Percentiles rank a stretch among this genome's conserved stretches.
These are phyloP conservation scores for Hypoxylon sp. DNA, from an alignment of 2,329 filamentous ascomycete genomes.

Conservation along the genomic window DNA sequence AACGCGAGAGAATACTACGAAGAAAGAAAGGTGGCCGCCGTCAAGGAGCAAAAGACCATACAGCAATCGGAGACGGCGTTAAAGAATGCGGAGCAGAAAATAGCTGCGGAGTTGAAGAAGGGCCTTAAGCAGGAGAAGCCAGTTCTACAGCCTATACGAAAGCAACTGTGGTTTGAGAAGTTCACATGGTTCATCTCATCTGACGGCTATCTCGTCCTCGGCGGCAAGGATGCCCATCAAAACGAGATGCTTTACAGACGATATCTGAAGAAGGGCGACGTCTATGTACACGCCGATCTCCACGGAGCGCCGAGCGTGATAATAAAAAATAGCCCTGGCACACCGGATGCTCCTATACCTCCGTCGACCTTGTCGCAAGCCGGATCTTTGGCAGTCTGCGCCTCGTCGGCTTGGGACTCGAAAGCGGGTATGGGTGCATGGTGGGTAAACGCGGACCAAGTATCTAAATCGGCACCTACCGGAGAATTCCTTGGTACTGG, in stretches of 20 bases:
- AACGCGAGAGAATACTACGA: conserved; percentile 94
- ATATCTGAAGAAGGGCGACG: conserved; percentile 85
- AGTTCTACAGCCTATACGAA: conserved; percentile 80
- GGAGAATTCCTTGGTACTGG: conserved; percentile 84
- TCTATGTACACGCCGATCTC: conserved; percentile 91
- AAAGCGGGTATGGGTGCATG: conserved; percentile 96
- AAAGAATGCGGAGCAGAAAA: conserved; percentile 90
- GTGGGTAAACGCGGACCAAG: conserved; percentile 92
- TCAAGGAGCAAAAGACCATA: conserved; percentile 87
- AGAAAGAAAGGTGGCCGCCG: conserved; percentile 81
- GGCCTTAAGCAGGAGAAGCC: conserved; percentile 92
- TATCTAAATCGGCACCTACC: conserved; percentile 81
- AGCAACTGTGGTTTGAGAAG: conserved; percentile 95
- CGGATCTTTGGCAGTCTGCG: conserved; percentile 82
- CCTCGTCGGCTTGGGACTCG: conserved; percentile 92
- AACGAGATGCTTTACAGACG: conserved; percentile 90
- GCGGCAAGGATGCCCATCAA: conserved; percentile 86
- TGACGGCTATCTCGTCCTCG: conserved; percentile 91
- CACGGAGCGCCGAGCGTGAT: conserved; percentile 84
- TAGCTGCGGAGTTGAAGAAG: conserved; percentile 84
- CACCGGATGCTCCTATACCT: conserved; percentile 84
- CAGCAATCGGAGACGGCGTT: conserved; percentile 83
- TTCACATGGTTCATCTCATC: conserved; percentile 95
- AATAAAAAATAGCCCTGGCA: conserved; percentile 84
- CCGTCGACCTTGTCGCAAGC: conserved; percentile 92